Evolutionary conservation across 352 stramenopile species (phyloP).

Genomic region (Phytophthora pistaciae): DNA sequence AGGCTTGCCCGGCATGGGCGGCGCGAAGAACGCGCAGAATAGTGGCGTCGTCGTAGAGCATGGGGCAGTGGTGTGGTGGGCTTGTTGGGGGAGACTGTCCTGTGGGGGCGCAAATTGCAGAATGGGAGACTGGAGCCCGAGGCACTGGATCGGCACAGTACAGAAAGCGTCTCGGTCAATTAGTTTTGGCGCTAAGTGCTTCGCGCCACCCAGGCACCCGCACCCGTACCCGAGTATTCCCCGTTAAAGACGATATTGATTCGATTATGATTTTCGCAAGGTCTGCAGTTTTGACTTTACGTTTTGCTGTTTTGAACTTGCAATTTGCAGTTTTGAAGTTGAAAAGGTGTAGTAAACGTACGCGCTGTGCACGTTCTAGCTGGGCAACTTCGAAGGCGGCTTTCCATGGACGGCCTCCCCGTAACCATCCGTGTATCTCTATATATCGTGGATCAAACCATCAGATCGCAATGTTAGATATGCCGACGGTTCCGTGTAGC

Average conservation of each 20-base stretch:
- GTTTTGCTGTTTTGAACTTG: conserved; percentile 1
- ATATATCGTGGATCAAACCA: too few relatives aligned
- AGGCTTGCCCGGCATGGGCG: background rate
- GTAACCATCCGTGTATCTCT: too few relatives aligned
- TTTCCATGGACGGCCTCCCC: too few relatives aligned
- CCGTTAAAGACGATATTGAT: background rate
- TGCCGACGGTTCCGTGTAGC: too few relatives aligned
- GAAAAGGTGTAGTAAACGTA: conserved; percentile 6
- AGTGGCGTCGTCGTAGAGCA: conserved; percentile 7
- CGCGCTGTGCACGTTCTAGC: too few relatives aligned
- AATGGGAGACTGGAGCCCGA: background rate
- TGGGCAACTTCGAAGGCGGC: too few relatives aligned
- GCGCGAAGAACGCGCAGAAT: conserved; percentile 3
- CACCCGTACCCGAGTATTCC: background rate
- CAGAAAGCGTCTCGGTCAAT: background rate
- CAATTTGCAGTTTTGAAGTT: background rate
- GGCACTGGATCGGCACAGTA: background rate
- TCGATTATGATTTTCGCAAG: background rate
- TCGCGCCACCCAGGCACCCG: background rate
- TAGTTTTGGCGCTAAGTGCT: background rate
- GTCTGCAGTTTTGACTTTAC: conserved; percentile 1
- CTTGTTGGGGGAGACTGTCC: background rate
- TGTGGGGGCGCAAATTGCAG: background rate
- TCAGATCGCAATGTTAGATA: too few relatives aligned
- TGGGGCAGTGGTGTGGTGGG: background rate